Evolutionary conservation across 2,329 filamentous ascomycete species (phyloP).

Genomic region (Mycosphaerella sp.): DNA sequence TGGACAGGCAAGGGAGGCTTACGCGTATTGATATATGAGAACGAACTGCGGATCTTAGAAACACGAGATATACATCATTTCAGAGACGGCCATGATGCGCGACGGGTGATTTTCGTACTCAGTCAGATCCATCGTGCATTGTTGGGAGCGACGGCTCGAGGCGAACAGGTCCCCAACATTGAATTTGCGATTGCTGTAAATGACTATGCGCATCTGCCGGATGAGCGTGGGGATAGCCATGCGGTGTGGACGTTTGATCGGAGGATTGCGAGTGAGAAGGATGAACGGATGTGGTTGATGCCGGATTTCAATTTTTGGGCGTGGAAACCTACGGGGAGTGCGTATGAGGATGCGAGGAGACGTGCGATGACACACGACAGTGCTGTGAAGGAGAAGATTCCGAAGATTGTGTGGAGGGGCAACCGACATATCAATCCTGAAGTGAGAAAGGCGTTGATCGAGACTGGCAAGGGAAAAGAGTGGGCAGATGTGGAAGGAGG

Average conservation of each 20-base stretch:
- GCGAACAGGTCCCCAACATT: conserved; percentile 38
- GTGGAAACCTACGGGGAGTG: conserved; percentile 4
- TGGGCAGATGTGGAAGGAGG: conserved; percentile 9
- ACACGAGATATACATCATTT: conserved; percentile 21
- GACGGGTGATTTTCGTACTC: conserved; percentile 33
- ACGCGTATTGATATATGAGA: conserved; percentile 23
- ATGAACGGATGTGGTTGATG: conserved; percentile 44
- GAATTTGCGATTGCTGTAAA: conserved; percentile 46
- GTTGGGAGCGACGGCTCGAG: conserved; percentile 31
- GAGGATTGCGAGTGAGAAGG: conserved; percentile 22
- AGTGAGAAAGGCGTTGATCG: conserved; percentile 2
- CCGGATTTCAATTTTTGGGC: conserved; percentile 47
- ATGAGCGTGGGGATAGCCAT: conserved; percentile 11
- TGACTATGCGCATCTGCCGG: conserved; percentile 32
- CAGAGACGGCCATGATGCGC: conserved; percentile 14
- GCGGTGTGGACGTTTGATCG: conserved; percentile 22
- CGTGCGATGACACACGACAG: conserved; percentile 1
- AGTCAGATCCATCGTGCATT: conserved; percentile 44
- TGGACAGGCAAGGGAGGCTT: conserved; percentile 20
- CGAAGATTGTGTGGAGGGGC: conserved; percentile 13
- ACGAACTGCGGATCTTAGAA: conserved; percentile 23
- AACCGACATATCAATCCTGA: conserved; percentile 18
- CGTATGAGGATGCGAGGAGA: conserved; percentile 10
- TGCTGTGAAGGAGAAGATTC: conserved; percentile 6
- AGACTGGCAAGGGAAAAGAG: background rate